Evolutionary conservation across 768 basidiomycete species (phyloP).

Genomic region (Vararia minispora): DNA sequence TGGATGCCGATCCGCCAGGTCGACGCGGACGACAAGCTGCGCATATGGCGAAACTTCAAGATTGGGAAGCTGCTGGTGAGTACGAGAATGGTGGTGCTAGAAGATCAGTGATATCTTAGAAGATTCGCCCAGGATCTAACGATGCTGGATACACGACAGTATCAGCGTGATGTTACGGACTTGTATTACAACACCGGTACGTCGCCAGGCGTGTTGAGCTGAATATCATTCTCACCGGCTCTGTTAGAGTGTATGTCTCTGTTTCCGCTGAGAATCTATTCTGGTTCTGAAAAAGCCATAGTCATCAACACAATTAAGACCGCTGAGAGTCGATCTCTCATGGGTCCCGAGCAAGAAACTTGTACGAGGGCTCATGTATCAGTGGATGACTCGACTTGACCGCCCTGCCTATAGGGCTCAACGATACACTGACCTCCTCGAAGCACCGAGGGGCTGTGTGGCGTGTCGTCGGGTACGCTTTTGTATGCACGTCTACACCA

Average conservation of each 20-base stretch:
- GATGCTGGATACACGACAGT: conserved; percentile 49
- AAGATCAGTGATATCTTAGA: background rate
- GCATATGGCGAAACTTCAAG: conserved; percentile 56
- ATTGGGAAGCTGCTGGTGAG: conserved; percentile 42
- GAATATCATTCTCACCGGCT: conserved; percentile 1
- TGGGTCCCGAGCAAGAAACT: conserved; percentile 43
- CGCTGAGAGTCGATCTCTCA: conserved; percentile 36
- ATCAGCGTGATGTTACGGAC: conserved; percentile 48
- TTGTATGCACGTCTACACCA: background rate
- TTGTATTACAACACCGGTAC: conserved; percentile 42
- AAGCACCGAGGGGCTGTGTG: conserved; percentile 37
- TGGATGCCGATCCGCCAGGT: conserved; percentile 57
- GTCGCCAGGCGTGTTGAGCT: conserved; percentile 6
- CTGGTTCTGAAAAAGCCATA: background rate
- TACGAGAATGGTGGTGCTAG: background rate
- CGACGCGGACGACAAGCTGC: conserved; percentile 38
- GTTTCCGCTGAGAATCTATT: background rate
- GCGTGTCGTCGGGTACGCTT: conserved; percentile 38
- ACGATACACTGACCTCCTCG: conserved; percentile 33
- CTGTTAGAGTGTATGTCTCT: conserved; percentile 7
- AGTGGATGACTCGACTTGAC: no score
- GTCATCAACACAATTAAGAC: conserved; percentile 34
- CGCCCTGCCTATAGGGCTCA: conserved; percentile 29
- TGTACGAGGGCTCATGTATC: no score
- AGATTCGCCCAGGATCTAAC: conserved; percentile 30